Evolutionary conservation across 2,329 filamentous ascomycete species (phyloP).

Genomic region (Claviceps capensis): DNA sequence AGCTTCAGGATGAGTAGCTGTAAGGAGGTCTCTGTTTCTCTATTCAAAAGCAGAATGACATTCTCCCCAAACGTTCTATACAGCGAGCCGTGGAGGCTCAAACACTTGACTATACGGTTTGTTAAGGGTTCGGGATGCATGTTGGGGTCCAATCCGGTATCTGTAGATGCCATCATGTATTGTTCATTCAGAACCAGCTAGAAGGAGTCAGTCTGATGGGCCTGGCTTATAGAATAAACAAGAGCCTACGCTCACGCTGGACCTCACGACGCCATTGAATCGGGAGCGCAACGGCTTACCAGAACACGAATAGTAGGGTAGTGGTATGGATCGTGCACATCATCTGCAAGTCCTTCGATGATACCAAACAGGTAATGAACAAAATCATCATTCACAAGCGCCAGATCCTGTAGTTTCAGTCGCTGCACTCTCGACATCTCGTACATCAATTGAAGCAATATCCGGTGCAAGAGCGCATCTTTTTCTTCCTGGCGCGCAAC

Average conservation of each 20-base stretch:
- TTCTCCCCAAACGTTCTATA: slow-evolving; percentile 98
- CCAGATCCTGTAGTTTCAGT: slow-evolving; percentile 60
- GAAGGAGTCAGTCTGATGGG: slow-evolving; percentile 8
- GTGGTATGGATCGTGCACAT: slow-evolving; percentile 85
- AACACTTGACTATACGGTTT: slow-evolving; percentile 84
- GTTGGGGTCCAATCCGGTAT: slow-evolving; percentile 24
- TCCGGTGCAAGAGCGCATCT: slow-evolving; percentile 60
- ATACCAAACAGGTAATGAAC: slow-evolving; percentile 72
- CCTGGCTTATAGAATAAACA: neutral
- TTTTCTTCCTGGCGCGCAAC: slow-evolving; percentile 47
- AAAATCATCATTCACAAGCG: slow-evolving; percentile 68
- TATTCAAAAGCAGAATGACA: slow-evolving; percentile 85
- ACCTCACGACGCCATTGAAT: neutral
- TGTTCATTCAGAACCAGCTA: slow-evolving; percentile 95
- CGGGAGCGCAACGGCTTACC: slow-evolving; percentile 35
- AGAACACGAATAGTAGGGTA: slow-evolving; percentile 89
- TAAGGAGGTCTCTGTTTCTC: slow-evolving; percentile 85
- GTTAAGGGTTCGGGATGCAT: slow-evolving; percentile 48
- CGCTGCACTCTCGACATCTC: slow-evolving; percentile 92
- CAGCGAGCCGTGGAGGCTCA: slow-evolving; percentile 64
- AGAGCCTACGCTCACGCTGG: neutral
- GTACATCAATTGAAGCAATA: slow-evolving; percentile 80
- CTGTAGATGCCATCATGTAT: slow-evolving; percentile 73
- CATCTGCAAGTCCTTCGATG: slow-evolving; percentile 77
- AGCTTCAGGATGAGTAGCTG: slow-evolving; percentile 95